Percentiles rank a stretch among this genome's conserved stretches.
Conservation (phyloP, 1,139 yeast genomes). For the Debaryomyces sp. region DNA sequence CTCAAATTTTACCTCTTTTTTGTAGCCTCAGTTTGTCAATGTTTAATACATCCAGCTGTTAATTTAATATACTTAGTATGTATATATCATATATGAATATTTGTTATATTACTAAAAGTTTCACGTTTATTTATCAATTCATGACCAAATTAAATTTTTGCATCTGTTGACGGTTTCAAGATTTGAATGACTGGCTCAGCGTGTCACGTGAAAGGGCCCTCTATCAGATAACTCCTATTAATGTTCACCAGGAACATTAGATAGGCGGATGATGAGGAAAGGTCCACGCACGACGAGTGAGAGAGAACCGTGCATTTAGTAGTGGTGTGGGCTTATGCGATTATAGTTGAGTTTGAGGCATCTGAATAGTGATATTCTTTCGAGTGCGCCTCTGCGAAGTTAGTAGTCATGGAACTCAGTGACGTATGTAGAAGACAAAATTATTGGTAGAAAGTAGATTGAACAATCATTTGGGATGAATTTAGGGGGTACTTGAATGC, state of each 20-base stretch:
- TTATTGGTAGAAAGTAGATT: neutral
- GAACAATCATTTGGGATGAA: neutral
- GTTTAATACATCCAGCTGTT: neutral
- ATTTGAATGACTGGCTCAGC: conserved; percentile 5
- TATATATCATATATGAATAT: conserved; percentile 1
- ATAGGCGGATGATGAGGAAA: neutral
- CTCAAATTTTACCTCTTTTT: neutral
- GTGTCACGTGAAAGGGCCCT: conserved; percentile 1
- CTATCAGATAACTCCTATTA: neutral
- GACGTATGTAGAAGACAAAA: neutral
- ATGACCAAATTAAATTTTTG: conserved; percentile 8
- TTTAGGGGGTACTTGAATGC: neutral
- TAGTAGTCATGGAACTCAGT: neutral
- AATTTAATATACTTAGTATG: neutral
- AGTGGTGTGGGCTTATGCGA: neutral
- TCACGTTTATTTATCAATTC: conserved; percentile 3
- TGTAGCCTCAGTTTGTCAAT: neutral
- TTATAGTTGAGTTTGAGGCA: neutral
- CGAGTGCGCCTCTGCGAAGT: neutral
- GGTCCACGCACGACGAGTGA: neutral
- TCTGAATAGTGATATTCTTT: neutral
- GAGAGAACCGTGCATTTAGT: neutral
- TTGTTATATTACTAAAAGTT: neutral
- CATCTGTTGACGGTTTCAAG: conserved; percentile 8
- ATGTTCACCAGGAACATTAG: neutral